Conservation (phyloP, 2,329 filamentous ascomycete genomes). For the Epichloe uncinata region DNA sequence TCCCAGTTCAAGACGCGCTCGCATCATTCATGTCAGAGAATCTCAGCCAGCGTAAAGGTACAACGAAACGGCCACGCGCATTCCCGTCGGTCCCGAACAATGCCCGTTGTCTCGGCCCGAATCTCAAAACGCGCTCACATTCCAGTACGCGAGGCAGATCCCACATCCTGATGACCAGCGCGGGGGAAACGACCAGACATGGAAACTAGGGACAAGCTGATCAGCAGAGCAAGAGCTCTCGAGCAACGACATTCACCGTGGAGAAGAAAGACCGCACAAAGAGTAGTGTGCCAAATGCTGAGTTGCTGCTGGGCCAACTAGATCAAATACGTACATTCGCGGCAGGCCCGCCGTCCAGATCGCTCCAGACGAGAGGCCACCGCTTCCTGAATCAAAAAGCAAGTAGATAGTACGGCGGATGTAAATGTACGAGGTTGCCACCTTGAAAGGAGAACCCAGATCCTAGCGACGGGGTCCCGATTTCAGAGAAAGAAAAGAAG, state of each 20-base stretch:
- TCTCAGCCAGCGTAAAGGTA: background rate
- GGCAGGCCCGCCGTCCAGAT: slow-evolving; percentile 6
- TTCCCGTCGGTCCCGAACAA: background rate
- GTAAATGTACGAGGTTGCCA: slow-evolving; percentile 5
- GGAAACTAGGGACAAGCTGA: background rate
- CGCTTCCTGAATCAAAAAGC: slow-evolving; percentile 13
- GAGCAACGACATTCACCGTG: too few species aligned
- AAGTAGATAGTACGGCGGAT: slow-evolving; percentile 12
- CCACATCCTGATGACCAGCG: too few species aligned
- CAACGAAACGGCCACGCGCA: background rate
- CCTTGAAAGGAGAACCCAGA: slow-evolving; percentile 1
- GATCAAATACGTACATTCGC: slow-evolving; percentile 12
- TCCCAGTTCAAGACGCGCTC: too few species aligned
- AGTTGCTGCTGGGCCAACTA: slow-evolving; percentile 19
- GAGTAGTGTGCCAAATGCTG: slow-evolving; percentile 14
- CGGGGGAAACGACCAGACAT: background rate
- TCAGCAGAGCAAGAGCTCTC: too few species aligned
- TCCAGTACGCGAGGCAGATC: background rate
- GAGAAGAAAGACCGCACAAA: too few species aligned
- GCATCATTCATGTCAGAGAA: too few species aligned
- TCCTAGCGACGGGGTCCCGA: too few species aligned
- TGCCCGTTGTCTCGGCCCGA: background rate
- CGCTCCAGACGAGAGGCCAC: slow-evolving; percentile 6
- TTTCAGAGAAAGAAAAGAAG: slow-evolving; percentile 6
- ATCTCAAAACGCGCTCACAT: background rate